These are phyloP conservation scores for Fraxinus velutina DNA, from an alignment of 305 asterid species.

Conservation along the genomic window DNA sequence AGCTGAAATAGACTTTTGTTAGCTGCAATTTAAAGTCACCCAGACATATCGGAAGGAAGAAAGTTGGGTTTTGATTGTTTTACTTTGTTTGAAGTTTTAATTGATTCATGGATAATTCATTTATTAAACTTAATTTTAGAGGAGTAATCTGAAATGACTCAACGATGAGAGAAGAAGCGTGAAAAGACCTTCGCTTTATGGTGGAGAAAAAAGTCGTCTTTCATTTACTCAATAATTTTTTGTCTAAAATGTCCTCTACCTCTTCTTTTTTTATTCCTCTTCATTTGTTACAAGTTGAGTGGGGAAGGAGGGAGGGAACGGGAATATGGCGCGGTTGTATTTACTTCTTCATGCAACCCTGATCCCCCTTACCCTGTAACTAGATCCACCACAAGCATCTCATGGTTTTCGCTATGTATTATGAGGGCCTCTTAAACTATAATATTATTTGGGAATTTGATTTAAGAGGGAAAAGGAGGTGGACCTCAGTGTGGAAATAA, in stretches of 20 bases:
- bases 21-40: conserved; percentile 15
- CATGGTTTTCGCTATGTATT: background rate
- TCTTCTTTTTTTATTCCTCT: background rate
- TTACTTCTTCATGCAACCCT: background rate
- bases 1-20: conserved; percentile 2
- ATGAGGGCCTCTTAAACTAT: background rate
- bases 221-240: background rate
- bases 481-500: background rate
- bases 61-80: conserved; percentile 14
- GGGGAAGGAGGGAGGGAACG: background rate
- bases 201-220: background rate
- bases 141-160: background rate
- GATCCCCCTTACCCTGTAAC: background rate
- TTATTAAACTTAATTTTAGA: background rate
- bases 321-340: background rate
- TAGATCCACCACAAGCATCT: background rate
- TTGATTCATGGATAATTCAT: conserved; percentile 8
- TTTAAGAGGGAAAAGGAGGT: background rate
- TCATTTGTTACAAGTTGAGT: background rate
- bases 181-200: background rate
- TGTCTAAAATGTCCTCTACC: background rate
- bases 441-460: background rate
- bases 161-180: background rate
- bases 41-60: conserved; percentile 2
- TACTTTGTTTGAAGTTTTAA: background rate